Conservation (phyloP, 148 eudicot species). For the Heliosperma pusillum region DNA sequence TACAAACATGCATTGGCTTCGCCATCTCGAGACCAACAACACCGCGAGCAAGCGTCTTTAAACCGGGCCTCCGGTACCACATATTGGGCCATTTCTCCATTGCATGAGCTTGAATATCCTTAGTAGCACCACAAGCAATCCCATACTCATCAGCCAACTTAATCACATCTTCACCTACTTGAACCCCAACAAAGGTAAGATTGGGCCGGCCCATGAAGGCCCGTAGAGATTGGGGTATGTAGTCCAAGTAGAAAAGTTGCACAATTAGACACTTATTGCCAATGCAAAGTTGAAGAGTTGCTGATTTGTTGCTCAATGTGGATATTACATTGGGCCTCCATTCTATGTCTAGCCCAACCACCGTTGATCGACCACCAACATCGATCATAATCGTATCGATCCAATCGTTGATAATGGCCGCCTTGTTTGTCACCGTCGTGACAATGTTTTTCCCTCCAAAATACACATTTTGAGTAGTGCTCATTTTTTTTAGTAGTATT, state of each 20-base stretch:
- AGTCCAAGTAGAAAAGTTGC: constrained; percentile 59
- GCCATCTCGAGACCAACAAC: constrained; percentile 39
- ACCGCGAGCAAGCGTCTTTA: constrained; percentile 51
- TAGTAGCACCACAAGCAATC: constrained; percentile 25
- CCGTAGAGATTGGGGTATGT: constrained; percentile 44
- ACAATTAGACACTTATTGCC: constrained; percentile 51
- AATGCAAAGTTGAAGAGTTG: constrained; percentile 65
- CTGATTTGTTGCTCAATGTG: constrained; percentile 53
- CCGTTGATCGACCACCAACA: not conserved
- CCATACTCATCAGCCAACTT: constrained; percentile 62
- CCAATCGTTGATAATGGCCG: constrained; percentile 21
- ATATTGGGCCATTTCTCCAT: constrained; percentile 26
- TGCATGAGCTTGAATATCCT: constrained; percentile 32
- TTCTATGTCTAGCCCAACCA: constrained; percentile 66
- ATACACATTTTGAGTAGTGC: not conserved
- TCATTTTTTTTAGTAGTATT: not conserved
- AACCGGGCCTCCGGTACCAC: constrained; percentile 39
- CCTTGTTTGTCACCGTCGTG: constrained; percentile 24
- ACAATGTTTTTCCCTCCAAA: constrained; percentile 24
- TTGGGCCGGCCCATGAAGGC: constrained; percentile 34
- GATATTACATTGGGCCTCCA: constrained; percentile 44
- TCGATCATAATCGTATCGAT: constrained; percentile 7
- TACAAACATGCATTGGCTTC: constrained; percentile 56
- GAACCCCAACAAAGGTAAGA: constrained; percentile 56
- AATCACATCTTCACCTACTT: constrained; percentile 43